Evolutionary conservation across 1,284 basidiomycete species (phyloP).

Genomic region (Ceratobasidium sp.): DNA sequence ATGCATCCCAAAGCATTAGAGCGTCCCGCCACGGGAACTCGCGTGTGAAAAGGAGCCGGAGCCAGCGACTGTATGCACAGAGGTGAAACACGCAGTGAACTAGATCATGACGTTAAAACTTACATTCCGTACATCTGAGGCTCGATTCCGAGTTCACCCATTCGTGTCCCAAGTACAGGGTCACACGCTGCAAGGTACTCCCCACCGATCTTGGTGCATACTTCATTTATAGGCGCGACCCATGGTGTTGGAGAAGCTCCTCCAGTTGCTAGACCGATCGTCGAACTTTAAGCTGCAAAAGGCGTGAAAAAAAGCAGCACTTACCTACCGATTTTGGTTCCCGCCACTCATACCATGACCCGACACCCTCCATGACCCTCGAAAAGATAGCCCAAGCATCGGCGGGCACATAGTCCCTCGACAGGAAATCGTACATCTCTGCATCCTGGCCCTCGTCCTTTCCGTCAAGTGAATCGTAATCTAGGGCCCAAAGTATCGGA

Average conservation of each 20-base stretch:
- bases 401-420: slow-evolving; percentile 70
- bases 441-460: slow-evolving; percentile 42
- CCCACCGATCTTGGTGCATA: slow-evolving; percentile 78
- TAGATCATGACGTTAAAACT: slow-evolving; percentile 48
- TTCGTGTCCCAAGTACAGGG: slow-evolving; percentile 73
- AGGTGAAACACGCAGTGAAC: background rate
- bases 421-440: slow-evolving; percentile 63
- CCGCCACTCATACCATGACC: slow-evolving; percentile 89
- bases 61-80: slow-evolving; percentile 71
- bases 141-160: slow-evolving; percentile 82
- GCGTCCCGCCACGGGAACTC: slow-evolving; percentile 79
- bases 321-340: slow-evolving; percentile 53
- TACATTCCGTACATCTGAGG: slow-evolving; percentile 95
- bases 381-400: slow-evolving; percentile 85
- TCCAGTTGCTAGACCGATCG: slow-evolving; percentile 47
- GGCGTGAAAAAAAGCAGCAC: background rate
- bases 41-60: slow-evolving; percentile 85
- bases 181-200: slow-evolving; percentile 76
- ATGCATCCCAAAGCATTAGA: slow-evolving; percentile 85
- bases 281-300: background rate
- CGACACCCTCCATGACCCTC: slow-evolving; percentile 74
- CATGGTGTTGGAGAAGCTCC: slow-evolving; percentile 64
- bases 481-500: slow-evolving; percentile 77
- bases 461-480: slow-evolving; percentile 75
- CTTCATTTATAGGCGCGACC: slow-evolving; percentile 78